phyloP scores from a whole-genome alignment of 2,329 filamentous ascomycete genomes.

The Aspergillus tubingensis region DNA sequence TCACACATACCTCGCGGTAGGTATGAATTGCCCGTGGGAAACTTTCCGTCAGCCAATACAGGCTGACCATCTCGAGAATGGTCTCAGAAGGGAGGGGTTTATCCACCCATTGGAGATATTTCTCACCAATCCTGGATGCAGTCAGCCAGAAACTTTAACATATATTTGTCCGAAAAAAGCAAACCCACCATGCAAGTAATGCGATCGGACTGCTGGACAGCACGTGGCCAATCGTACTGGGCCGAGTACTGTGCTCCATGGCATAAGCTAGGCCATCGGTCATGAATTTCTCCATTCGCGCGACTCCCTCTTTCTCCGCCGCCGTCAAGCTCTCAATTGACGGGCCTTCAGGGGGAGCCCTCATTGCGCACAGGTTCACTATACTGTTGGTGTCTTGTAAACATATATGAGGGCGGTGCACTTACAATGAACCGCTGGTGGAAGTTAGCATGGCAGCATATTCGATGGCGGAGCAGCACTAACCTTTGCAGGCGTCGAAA shows the following conservation, averaged over 20 bases:
- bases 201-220: constrained; percentile 6
- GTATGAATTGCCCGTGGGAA: constrained; percentile 37
- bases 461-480: neutral
- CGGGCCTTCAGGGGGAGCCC: neutral
- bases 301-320: neutral
- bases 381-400: neutral
- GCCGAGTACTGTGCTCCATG: constrained; percentile 4
- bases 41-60: constrained; percentile 45
- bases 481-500: constrained; percentile 32
- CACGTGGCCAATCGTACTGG: constrained; percentile 1
- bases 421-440: constrained; percentile 5
- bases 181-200: constrained; percentile 5
- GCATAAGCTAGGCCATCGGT: constrained; percentile 6
- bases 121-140: constrained; percentile 41
- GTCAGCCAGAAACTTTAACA: neutral
- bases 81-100: constrained; percentile 31
- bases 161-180: no score
- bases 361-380: constrained; percentile 7
- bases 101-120: constrained; percentile 41
- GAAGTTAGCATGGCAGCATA: neutral
- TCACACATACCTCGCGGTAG: constrained; percentile 30
- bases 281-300: neutral
- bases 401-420: neutral
- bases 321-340: neutral
- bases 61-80: constrained; percentile 36